Base-by-base conservation (phyloP, 2,329 filamentous ascomycete genomes). In the Nigrograna mackinnonii region DNA sequence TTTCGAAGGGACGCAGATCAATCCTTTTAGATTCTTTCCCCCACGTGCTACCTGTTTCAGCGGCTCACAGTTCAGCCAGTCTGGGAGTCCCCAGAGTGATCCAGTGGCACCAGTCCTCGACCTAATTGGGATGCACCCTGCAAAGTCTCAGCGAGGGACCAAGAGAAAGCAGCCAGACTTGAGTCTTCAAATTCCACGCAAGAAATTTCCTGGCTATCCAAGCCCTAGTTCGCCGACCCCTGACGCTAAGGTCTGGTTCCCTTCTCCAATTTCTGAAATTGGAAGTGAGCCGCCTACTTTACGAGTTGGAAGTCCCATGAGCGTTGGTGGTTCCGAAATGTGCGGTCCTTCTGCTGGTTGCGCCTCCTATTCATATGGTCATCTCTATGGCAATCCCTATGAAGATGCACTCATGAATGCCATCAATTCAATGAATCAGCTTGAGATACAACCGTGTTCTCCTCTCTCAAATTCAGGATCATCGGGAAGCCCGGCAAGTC, bases 201-300 rank as follows among this genome's bases (percentile, higher is more conserved):
- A 59, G n/a, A 60, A 41, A 22, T 60, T 58, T 34, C 65, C 61
- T 9, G 65, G 64, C 30, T 67, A 67, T 22, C 63, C 60, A 5
- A 61, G 41, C 6, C 58, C 63, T 4, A 37, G 61, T 1, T 65
- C 64, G 3, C 65, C 65, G 9, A 62, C 64, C 1, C 17, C 36
- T 9, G 47, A 45, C n/a, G 62, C 65, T 9, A 62, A 57, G 22
- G 46, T 49, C 5, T 19, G 51, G n/a, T 66, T 50, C 28, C 62
- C 62, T 6, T 63, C 57, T 14, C 64, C 65, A 9, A 41, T 36
- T 6, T 59, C 55, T 5, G 54, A 58, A 6, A 21, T 17, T 16
- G 52, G 43, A 37, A 55, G 49, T 22, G 35, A 35, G 5, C 17
- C 22, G 28, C 28, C 22, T 4, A 57, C 50, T 6, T 43, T 53